Evolutionary conservation across 2,329 filamentous ascomycete species (phyloP).

Genomic region (Pyrenophora graminea): DNA sequence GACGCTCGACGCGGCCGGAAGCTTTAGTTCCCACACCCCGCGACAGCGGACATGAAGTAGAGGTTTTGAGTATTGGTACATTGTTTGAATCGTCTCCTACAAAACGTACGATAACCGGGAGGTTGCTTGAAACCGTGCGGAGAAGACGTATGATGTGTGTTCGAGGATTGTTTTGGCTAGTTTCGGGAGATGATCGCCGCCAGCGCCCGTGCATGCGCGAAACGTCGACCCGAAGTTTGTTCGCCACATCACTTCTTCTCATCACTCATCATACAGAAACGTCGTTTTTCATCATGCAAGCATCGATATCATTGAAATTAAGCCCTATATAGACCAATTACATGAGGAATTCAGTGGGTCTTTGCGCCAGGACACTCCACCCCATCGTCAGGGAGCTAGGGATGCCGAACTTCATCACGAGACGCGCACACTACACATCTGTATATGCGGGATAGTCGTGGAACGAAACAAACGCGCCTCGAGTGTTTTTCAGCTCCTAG

Average conservation of each 20-base stretch:
- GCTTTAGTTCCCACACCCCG: background rate
- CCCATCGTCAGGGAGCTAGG: background rate
- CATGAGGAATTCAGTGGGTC: background rate
- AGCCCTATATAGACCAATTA: background rate
- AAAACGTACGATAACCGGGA: slow-evolving; percentile 4
- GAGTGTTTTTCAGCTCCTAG: background rate
- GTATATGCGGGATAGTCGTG: too few relatives aligned
- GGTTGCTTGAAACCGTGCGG: slow-evolving; percentile 8
- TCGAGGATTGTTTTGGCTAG: slow-evolving; percentile 25
- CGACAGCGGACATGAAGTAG: slow-evolving; percentile 2
- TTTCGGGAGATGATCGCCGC: slow-evolving; percentile 14
- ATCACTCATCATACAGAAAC: background rate
- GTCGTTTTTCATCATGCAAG: background rate
- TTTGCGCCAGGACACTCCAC: background rate
- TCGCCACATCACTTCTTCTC: slow-evolving; percentile 16
- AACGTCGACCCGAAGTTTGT: slow-evolving; percentile 22
- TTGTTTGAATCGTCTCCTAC: background rate
- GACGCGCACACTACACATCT: too few relatives aligned
- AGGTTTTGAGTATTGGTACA: background rate
- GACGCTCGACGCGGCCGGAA: slow-evolving; percentile 11
- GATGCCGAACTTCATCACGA: too few relatives aligned
- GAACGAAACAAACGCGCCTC: background rate
- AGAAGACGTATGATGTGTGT: slow-evolving; percentile 22
- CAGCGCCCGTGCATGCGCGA: slow-evolving; percentile 20
- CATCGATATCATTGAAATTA: background rate